These are phyloP conservation scores for Rosa lucieae DNA, from an alignment of 306 rosid species.

Conservation along the genomic window DNA sequence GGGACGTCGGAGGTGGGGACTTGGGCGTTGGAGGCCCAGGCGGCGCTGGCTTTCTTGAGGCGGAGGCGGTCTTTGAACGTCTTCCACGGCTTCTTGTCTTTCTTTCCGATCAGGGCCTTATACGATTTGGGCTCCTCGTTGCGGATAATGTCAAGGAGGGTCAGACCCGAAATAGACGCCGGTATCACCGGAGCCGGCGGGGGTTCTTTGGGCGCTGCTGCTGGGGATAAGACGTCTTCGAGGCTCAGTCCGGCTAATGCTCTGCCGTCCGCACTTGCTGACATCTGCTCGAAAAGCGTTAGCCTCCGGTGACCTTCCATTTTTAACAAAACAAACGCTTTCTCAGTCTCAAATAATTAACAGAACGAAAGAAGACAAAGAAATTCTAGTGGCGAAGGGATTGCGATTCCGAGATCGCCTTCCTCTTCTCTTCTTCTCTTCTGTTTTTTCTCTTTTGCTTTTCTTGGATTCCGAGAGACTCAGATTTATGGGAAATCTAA, in stretches of 20 bases:
- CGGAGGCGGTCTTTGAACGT: constrained; percentile 67
- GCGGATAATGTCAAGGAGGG: constrained; percentile 62
- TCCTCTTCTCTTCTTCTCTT: not conserved
- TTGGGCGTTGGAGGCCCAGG: constrained; percentile 63
- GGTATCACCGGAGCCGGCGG: constrained; percentile 27
- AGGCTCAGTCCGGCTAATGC: constrained; percentile 59
- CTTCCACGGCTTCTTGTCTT: constrained; percentile 70
- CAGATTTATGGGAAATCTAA: constrained; percentile 28
- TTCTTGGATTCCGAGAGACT: constrained; percentile 24
- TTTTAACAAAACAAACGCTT: not conserved
- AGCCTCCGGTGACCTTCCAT: constrained; percentile 62
- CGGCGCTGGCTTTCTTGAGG: constrained; percentile 62
- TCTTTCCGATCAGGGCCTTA: constrained; percentile 27
- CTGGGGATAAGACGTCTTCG: constrained; percentile 40
- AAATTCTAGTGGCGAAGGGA: not conserved
- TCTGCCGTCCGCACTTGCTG: constrained; percentile 47
- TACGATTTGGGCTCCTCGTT: constrained; percentile 50
- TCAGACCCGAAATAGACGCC: constrained; percentile 31
- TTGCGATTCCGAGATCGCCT: constrained; percentile 13
- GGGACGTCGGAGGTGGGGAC: constrained; percentile 64
- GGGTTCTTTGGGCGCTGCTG: constrained; percentile 2
- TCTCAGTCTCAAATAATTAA: not conserved
- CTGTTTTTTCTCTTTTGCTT: not conserved
- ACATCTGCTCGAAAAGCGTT: constrained; percentile 74
- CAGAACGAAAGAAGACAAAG: not conserved